phyloP scores from a whole-genome alignment of 352 stramenopile genomes.

The Globisporangium sylvaticum region DNA sequence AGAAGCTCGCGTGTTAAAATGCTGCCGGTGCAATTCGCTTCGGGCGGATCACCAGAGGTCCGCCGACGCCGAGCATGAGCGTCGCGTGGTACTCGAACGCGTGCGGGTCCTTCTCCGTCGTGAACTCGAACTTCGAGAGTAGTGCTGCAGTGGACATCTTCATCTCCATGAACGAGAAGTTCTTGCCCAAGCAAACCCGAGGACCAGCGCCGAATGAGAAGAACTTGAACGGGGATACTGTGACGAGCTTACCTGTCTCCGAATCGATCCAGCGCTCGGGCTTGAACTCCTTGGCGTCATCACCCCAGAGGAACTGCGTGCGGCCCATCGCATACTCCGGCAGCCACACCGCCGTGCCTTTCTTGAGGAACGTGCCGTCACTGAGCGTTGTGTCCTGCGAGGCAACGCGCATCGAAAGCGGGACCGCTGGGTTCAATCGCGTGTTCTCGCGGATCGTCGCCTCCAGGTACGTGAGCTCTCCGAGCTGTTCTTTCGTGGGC shows the following conservation, averaged over 20 bases:
- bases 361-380: constrained; percentile 41
- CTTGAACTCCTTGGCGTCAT: constrained; percentile 37
- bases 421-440: constrained; percentile 53
- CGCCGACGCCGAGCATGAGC: constrained; percentile 11
- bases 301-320: constrained; percentile 31
- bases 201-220: constrained; percentile 36
- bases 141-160: constrained; percentile 27
- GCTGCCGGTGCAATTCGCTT: neutral
- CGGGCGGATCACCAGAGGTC: neutral
- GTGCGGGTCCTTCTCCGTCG: constrained; percentile 7
- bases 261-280: constrained; percentile 42
- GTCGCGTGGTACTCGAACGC: constrained; percentile 16
- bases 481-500: constrained; percentile 46
- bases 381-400: constrained; percentile 45
- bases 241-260: constrained; percentile 12
- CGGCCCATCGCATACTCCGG: constrained; percentile 43
- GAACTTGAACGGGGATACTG: constrained; percentile 39
- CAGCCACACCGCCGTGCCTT: constrained; percentile 35
- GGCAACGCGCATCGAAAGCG: constrained; percentile 22
- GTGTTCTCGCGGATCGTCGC: constrained; percentile 61
- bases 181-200: constrained; percentile 34
- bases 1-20: neutral
- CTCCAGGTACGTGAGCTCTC: constrained; percentile 56
- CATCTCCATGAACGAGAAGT: constrained; percentile 30
- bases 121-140: constrained; percentile 22